A percentile compares a stretch with the other conserved stretches of the same genome.
These are phyloP conservation scores for Suhomyces ambrosiae DNA, from an alignment of 1,139 yeast species.

Conservation along the genomic window DNA sequence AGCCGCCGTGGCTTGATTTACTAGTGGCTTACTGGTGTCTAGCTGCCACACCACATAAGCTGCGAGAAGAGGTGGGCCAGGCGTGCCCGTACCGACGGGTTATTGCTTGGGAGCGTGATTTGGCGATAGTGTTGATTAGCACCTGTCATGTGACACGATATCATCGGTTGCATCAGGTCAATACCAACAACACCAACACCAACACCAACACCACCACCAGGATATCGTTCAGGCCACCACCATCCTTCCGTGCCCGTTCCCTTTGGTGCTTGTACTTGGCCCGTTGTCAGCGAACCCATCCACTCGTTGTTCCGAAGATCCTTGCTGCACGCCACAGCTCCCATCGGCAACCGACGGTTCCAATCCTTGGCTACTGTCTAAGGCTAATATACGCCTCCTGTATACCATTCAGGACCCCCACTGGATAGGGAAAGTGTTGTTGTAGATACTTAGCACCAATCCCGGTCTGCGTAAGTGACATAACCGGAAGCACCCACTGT, in stretches of 20 bases:
- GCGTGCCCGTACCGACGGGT: conserved; percentile 1
- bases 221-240: too few species aligned
- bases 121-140: conserved; percentile 11
- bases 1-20: too few species aligned
- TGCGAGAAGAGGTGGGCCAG: too few species aligned
- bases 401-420: neutral
- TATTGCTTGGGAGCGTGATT: neutral
- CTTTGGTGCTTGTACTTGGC: too few species aligned
- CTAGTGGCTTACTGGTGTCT: too few species aligned
- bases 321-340: neutral
- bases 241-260: too few species aligned
- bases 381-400: too few species aligned
- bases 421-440: neutral
- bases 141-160: conserved; percentile 16
- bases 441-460: neutral
- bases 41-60: too few species aligned
- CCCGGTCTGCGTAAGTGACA: neutral
- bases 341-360: neutral
- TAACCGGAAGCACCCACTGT: neutral
- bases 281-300: too few species aligned
- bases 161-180: conserved; percentile 10
- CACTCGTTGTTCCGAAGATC: too few species aligned
- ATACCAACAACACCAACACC: neutral
- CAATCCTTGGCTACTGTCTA: too few species aligned
- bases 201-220: too few species aligned